Evolutionary conservation across 2,329 filamentous ascomycete species (phyloP).

Genomic region (Gnomoniopsis sp.): DNA sequence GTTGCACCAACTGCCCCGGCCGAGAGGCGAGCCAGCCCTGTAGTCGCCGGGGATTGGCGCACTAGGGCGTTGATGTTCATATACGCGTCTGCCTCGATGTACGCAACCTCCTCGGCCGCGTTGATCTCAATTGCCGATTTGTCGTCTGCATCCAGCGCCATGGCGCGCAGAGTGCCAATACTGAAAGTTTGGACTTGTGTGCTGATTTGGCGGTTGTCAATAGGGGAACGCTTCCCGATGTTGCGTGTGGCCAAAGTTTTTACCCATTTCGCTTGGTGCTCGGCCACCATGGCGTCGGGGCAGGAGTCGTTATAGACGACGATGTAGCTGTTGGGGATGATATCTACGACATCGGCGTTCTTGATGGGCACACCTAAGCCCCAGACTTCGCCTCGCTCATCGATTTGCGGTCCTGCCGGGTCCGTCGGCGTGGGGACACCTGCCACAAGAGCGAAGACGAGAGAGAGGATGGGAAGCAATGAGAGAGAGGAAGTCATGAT

Average conservation of each 20-base stretch:
- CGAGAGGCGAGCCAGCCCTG: conserved; percentile 53
- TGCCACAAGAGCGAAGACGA: conserved; percentile 11
- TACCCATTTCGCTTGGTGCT: conserved; percentile 47
- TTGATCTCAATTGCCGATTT: conserved; percentile 39
- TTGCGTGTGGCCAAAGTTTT: conserved; percentile 54
- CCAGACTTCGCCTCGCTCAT: background rate
- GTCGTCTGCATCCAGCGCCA: conserved; percentile 37
- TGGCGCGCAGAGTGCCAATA: conserved; percentile 49
- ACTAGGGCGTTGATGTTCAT: conserved; percentile 42
- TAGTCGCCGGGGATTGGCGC: conserved; percentile 50
- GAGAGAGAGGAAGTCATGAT: background rate
- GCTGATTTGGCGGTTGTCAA: conserved; percentile 45
- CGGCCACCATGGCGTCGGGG: conserved; percentile 43
- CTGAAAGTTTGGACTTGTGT: conserved; percentile 43
- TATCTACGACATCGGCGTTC: conserved; percentile 45
- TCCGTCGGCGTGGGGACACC: conserved; percentile 6
- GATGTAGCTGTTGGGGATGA: conserved; percentile 58
- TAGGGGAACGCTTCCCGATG: conserved; percentile 44
- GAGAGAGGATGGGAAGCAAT: conserved; percentile 11
- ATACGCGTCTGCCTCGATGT: conserved; percentile 44
- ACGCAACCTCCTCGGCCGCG: conserved; percentile 38
- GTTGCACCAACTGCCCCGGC: conserved; percentile 30
- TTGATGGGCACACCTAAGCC: conserved; percentile 41
- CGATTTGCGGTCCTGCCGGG: background rate
- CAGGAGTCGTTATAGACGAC: conserved; percentile 60